A percentile compares a stretch with the other conserved stretches of the same genome.
These are phyloP conservation scores for Fomitopsis betulina DNA, from an alignment of 1,284 basidiomycete species.

Conservation along the genomic window DNA sequence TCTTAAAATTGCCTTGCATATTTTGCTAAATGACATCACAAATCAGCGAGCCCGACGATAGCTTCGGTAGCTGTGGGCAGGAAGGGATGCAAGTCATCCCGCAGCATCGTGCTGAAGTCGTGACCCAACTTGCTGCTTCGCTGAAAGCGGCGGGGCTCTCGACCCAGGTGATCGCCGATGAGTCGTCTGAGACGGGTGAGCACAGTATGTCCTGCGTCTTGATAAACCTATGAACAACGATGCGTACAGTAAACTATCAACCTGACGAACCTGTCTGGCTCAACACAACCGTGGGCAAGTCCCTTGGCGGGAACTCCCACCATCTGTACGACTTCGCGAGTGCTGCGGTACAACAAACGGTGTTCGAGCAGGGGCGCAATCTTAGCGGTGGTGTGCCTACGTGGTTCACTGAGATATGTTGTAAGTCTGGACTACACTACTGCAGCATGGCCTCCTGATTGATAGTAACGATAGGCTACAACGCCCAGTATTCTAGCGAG, in stretches of 20 bases:
- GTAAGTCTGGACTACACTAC: background rate
- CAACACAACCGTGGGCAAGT: constrained; percentile 13
- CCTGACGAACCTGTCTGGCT: constrained; percentile 23
- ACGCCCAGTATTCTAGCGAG: constrained; percentile 11
- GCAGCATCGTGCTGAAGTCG: constrained; percentile 22
- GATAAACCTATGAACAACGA: background rate
- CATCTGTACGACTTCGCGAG: constrained; percentile 23
- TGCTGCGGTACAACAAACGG: constrained; percentile 12
- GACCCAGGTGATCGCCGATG: constrained; percentile 22
- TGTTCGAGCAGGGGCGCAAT: constrained; percentile 15
- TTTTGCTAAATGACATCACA: no score
- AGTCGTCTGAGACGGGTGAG: constrained; percentile 11
- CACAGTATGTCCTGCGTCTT: no score
- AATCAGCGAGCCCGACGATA: background rate
- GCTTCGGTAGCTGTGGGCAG: constrained; percentile 21
- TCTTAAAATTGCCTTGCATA: background rate
- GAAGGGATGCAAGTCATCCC: constrained; percentile 28
- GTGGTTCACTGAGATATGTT: constrained; percentile 26
- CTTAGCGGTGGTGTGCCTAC: constrained; percentile 17
- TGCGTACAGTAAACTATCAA: constrained; percentile 15
- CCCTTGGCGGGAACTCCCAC: constrained; percentile 21
- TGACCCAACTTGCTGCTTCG: constrained; percentile 19
- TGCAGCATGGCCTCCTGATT: background rate
- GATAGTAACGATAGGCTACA: constrained; percentile 6
- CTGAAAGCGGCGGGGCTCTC: constrained; percentile 11